These are phyloP conservation scores for Gautieria morchelliformis DNA, from an alignment of 768 basidiomycete genomes.

Conservation along the genomic window DNA sequence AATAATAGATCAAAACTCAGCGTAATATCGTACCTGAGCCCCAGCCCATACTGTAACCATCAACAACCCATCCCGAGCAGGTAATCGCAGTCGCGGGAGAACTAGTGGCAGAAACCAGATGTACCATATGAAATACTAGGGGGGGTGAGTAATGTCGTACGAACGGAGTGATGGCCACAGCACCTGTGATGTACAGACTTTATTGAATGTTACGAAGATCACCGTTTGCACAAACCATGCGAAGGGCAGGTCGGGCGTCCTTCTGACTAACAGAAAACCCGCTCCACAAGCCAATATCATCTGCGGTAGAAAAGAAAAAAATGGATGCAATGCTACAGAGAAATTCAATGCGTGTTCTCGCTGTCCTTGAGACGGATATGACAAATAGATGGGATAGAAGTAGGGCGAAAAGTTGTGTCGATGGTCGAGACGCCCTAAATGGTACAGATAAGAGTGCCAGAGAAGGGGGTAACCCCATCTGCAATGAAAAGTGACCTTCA, in stretches of 20 bases:
- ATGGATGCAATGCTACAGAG: constrained; percentile 25
- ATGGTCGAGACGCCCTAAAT: constrained; percentile 84
- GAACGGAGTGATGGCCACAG: constrained; percentile 11
- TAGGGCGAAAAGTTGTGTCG: constrained; percentile 98
- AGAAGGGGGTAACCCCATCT: constrained; percentile 96
- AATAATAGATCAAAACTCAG: background rate
- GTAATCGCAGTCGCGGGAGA: constrained; percentile 54
- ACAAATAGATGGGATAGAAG: constrained; percentile 91
- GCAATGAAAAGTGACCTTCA: constrained; percentile 1
- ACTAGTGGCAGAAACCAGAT: constrained; percentile 79
- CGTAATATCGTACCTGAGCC: constrained; percentile 31
- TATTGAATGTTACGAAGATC: constrained; percentile 92
- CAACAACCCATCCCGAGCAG: constrained; percentile 29
- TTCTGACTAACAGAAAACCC: constrained; percentile 62
- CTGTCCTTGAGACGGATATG: constrained; percentile 41
- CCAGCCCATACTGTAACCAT: constrained; percentile 59
- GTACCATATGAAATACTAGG: constrained; percentile 96
- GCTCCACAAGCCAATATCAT: constrained; percentile 59
- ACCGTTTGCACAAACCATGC: constrained; percentile 90
- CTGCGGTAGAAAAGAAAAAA: constrained; percentile 80
- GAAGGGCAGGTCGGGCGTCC: constrained; percentile 54
- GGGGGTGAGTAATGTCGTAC: background rate
- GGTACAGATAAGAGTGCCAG: constrained; percentile 88
- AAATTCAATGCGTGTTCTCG: background rate
- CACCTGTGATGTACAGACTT: constrained; percentile 96